Base-by-base conservation (phyloP, 2,329 filamentous ascomycete genomes). In the Madurella mycetomatis region DNA sequence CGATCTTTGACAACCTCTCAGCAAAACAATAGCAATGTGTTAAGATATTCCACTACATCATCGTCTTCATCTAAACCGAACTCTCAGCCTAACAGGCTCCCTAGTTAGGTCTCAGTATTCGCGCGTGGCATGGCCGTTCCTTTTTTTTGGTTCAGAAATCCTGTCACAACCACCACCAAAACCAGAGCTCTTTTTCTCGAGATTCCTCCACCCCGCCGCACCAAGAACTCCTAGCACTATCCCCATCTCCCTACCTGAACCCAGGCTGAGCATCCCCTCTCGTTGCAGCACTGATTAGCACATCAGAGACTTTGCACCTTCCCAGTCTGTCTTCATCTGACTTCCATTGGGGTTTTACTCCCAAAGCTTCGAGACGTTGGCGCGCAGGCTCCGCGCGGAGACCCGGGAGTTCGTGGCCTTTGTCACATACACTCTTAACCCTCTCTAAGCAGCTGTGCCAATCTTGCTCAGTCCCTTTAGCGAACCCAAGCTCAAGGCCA, bases 401-500 rank as follows among this genome's bases (percentile, higher is more conserved):
- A 7, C 25, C 25, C 25, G 25, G 7, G 25, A 7, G 25, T 7
- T 25, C 7, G 25, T 25, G 25, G 25, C 25, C 25, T 25, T 25
- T 37, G 34, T 37, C 34, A 11, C 13, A 37, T 12, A 4, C 34
- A 37, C 34, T 15, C 11, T 15, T 9, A 37, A 11, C 17, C 12
- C 25, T 13, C 15, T 19, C 62, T 56, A 72, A 50, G 71, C 72
- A 32, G 68, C 66, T 32, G 74, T 75, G 54, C 80, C 82, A 64
- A 86, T 85, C 74, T 92, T 94, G 76, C 92, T 96, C 59, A 99
- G 76, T 1, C 94, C 94, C 76, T 97, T 99, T 66, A 99, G 78
- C 47, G 90, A 95, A 32, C 94, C 94, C 60, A 99, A 77, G 74
- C 92, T 96, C 64, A 99, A 77, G 11, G 94, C 94, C 67, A 99